These are phyloP conservation scores for Boletus vinaceobasis DNA, from an alignment of 768 basidiomycete genomes.

Conservation along the genomic window DNA sequence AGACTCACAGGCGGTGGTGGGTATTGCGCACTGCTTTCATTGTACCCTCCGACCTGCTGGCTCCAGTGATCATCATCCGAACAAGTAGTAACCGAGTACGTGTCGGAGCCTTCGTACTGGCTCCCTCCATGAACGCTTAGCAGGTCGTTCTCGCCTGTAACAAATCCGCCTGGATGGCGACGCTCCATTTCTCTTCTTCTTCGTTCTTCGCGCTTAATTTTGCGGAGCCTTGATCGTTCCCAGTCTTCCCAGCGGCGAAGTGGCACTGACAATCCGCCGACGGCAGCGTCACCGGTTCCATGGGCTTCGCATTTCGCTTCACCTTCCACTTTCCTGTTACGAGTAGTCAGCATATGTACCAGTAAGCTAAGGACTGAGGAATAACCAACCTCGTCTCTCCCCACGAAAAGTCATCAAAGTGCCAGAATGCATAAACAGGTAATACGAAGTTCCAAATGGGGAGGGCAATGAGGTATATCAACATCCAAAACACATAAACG, in stretches of 20 bases:
- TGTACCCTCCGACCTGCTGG: constrained; percentile 91
- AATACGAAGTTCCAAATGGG: constrained; percentile 96
- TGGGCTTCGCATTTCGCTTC: constrained; percentile 81
- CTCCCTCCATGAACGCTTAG: constrained; percentile 57
- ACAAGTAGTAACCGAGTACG: constrained; percentile 69
- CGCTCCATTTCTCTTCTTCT: constrained; percentile 80
- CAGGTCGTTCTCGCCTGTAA: constrained; percentile 58
- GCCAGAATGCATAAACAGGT: constrained; percentile 97
- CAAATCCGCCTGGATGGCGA: constrained; percentile 64
- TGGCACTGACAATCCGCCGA: constrained; percentile 66
- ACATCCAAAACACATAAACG: constrained; percentile 97
- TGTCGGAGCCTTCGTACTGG: constrained; percentile 78
- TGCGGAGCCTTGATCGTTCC: constrained; percentile 93
- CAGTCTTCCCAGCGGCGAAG: constrained; percentile 99
- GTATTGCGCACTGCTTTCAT: constrained; percentile 75
- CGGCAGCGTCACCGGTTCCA: constrained; percentile 54
- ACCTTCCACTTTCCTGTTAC: constrained; percentile 85
- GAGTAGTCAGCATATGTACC: constrained; percentile 9
- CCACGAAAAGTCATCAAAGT: constrained; percentile 99
- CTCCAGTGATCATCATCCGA: constrained; percentile 98
- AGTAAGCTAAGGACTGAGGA: not conserved
- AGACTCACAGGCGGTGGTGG: constrained; percentile 85
- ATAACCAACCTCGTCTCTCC: constrained; percentile 86
- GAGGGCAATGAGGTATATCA: constrained; percentile 87
- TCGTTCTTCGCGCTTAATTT: constrained; percentile 82